A percentile compares a stretch with the other conserved stretches of the same genome.
Conservation (phyloP, 257 asterid species). For the Nicotiana tomentosiformis region DNA sequence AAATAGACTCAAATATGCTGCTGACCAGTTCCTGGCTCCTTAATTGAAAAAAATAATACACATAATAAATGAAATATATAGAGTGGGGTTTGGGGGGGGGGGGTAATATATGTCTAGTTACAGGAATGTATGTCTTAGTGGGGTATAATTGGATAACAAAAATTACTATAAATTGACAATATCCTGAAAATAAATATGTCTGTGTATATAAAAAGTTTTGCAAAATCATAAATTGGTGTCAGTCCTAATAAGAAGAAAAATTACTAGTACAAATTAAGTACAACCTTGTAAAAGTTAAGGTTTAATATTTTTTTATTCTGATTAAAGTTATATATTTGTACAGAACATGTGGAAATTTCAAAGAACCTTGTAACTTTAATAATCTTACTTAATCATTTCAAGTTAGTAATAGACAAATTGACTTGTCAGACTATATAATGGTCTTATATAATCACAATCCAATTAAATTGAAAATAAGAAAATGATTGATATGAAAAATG, state of each 20-base stretch:
- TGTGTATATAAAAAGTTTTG: not conserved
- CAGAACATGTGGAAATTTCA: not conserved
- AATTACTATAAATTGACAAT: not conserved
- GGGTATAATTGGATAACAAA: not conserved
- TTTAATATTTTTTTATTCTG: not conserved
- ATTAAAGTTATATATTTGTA: not conserved
- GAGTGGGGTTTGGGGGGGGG: too few relatives aligned
- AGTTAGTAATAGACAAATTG: not conserved
- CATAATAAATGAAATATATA: too few relatives aligned
- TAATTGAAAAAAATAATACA: not conserved
- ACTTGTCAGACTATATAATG: not conserved
- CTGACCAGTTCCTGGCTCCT: constrained; percentile 9
- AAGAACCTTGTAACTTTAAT: not conserved
- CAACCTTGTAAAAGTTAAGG: not conserved
- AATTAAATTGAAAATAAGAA: not conserved
- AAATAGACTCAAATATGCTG: constrained; percentile 4
- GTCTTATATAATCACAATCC: not conserved
- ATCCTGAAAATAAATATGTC: too few relatives aligned
- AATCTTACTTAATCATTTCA: not conserved
- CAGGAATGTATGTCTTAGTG: not conserved
- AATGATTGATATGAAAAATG: not conserved
- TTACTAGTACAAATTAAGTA: not conserved
- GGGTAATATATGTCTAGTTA: not conserved
- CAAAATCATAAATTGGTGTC: not conserved
- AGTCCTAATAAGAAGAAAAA: not conserved